These are phyloP conservation scores for Boletus reticuloceps DNA, from an alignment of 768 basidiomycete species.

Conservation along the genomic window DNA sequence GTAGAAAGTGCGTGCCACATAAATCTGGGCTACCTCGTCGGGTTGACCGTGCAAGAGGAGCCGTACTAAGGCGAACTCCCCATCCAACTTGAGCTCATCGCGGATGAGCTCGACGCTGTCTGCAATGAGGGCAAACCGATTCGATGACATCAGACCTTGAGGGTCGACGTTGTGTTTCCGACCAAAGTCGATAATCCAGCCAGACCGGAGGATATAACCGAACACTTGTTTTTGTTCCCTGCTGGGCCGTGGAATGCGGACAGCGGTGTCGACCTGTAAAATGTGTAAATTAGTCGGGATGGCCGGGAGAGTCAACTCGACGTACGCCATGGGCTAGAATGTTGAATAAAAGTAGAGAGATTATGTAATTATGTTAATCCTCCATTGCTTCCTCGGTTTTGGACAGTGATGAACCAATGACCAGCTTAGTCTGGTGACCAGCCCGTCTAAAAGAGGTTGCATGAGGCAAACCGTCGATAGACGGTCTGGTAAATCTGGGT, in stretches of 20 bases:
- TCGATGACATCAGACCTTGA: not conserved
- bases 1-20: not conserved
- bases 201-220: not conserved
- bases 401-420: too few relatives aligned
- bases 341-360: too few relatives aligned
- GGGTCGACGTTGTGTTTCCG: not conserved
- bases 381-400: too few relatives aligned
- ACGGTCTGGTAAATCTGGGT: too few relatives aligned
- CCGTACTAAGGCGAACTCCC: not conserved
- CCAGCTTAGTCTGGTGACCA: too few relatives aligned
- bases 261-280: not conserved
- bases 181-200: not conserved
- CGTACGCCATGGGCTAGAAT: too few relatives aligned
- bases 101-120: not conserved
- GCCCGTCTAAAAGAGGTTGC: too few relatives aligned
- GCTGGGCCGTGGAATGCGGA: not conserved
- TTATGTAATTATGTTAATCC: too few relatives aligned
- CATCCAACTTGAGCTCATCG: not conserved
- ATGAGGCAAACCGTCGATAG: too few relatives aligned
- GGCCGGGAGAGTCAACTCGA: too few relatives aligned
- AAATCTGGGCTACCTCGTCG: not conserved
- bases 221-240: not conserved
- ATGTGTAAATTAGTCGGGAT: not conserved
- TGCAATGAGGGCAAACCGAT: not conserved
- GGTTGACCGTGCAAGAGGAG: accelerated